Evolutionary conservation across 192 early-diverging fungal genomes (phyloP), one percentile per base, ranked within the genome.

Genomic region (Mortierella claussenii): DNA sequence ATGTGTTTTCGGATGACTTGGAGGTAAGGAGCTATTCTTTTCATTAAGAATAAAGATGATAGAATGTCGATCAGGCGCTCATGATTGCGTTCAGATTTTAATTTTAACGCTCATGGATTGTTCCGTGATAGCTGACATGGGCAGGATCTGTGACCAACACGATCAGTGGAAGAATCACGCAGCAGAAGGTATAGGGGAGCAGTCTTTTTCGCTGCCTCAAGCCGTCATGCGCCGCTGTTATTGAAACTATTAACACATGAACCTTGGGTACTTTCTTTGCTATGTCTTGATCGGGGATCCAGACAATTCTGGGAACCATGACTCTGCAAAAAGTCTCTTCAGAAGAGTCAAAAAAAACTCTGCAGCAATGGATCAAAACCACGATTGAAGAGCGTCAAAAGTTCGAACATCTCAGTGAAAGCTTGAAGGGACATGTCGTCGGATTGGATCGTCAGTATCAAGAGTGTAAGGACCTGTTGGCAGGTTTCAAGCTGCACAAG

Each of bases 281-380:
- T n/a, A n/a, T n/a, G n/a, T n/a, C n/a, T n/a, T n/a, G n/a, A n/a
- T n/a, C n/a, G n/a, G n/a, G n/a, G n/a, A n/a, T 6, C 31, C 55
- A 75, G 71, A 66, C 71, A 4, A 60, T 55, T n/a, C 44, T 75
- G 27, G 71, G 71, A 27, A 60, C 63, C 1, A 75, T 75, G 53
- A 40, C 28, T 1, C 18, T 75, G 26, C 31, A 37, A 24, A 65
- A 55, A 28, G 63, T 75, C 1, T 10, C 49, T 5, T 32, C 57
- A 33, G 57, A 75, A 20, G 62, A 60, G 32, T 75, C 71, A 6
- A 31, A 65, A 44, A 24, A 15, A 21, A 53, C 66, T 17, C n/a
- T 75, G 48, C 28, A 45, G 18, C 43, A 61, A 15, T 75, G 71
- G 71, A 60, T 75, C 34, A 55, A 50, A 28, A 55, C 63, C 34